A percentile compares a stretch with the other conserved stretches of the same genome.
Evolutionary conservation across 495 filamentous ascomycete species (phyloP).

Genomic region (Neurospora sp.): DNA sequence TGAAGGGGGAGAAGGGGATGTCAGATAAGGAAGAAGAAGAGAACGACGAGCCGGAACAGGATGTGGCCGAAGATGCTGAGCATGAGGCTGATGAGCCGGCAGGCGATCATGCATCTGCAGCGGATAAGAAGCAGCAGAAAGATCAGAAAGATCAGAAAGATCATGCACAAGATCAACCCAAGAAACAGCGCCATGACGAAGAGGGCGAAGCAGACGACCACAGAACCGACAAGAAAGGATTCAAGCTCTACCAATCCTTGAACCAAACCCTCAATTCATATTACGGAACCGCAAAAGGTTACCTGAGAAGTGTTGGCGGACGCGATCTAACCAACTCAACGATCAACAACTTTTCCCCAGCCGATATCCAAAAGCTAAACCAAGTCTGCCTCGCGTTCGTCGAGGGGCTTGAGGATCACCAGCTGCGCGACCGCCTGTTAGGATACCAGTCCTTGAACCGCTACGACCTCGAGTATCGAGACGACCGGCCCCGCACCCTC

Average conservation of each 20-base stretch:
- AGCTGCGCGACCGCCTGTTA: slow-evolving; percentile 27
- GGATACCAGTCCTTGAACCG: slow-evolving; percentile 28
- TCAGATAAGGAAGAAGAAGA: slow-evolving; percentile 33
- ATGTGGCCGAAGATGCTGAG: slow-evolving; percentile 4
- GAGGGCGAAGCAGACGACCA: neutral
- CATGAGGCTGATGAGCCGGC: neutral
- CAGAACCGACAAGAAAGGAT: slow-evolving; percentile 18
- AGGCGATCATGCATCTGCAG: neutral
- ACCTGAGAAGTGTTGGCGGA: slow-evolving; percentile 35
- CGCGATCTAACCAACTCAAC: slow-evolving; percentile 36
- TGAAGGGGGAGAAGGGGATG: slow-evolving; percentile 48
- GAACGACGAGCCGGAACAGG: slow-evolving; percentile 20
- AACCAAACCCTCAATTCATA: slow-evolving; percentile 29
- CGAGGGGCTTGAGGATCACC: slow-evolving; percentile 33
- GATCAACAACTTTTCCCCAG: slow-evolving; percentile 19
- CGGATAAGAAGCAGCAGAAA: neutral
- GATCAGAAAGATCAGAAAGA: neutral
- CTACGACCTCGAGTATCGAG: slow-evolving; percentile 10
- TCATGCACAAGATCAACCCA: neutral
- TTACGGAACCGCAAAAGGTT: slow-evolving; percentile 31
- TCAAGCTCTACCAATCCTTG: slow-evolving; percentile 27
- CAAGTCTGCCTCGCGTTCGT: slow-evolving; percentile 39
- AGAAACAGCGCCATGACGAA: neutral
- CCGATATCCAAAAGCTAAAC: slow-evolving; percentile 34
- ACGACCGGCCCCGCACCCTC: slow-evolving; percentile 30